Base-by-base conservation (phyloP, 306 rosid genomes). In the Myrica gale region DNA sequence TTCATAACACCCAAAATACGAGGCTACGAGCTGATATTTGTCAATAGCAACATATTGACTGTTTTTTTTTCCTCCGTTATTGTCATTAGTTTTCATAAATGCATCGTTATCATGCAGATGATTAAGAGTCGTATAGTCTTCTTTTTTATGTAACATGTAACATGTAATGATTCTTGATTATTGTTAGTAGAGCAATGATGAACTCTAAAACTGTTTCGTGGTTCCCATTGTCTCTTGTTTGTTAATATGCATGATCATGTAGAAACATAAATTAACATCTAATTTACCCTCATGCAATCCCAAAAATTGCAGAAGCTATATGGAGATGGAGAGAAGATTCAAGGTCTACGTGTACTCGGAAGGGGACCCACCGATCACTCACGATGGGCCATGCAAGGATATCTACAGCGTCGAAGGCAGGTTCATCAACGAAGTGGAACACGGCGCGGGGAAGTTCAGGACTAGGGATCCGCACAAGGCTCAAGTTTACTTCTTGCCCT, bases 311-410 rank as follows among this genome's bases (percentile, higher is more conserved):
- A 93, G 97, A 83, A 93, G 98, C 88, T 91, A 93, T 73, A 15
- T 68, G 74, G 91, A 93, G 78, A 93, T 93, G 98, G 97, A 93
- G 77, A 93, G 74, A 77, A 79, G 85, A 74, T 93, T 93, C 69
- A 88, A 93, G 76, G 91, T 93, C 47, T 88, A 89, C 66, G 88
- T 93, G 55, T 93, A 93, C 80, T 43, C 80, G 37, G 97, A 93
- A 66, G 98, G 97, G 10, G 97, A 89, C 52, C 84, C 75, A 41
- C 98, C 98, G 19, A 78, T 93, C 10, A 81, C 84, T 10, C 98
- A 88, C 45, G 87, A 88, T 32, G 98, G 92, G 9, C 98, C 98
- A 3, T 93, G 96, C 82, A 91, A 93, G 78, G 90, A 93, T 87
- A 85, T 91, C 79, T 93, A 93, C 83, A 76, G 93, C 16, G 77